Evolutionary conservation across 306 rosid species (phyloP).

Genomic region (Vigna radiata): DNA sequence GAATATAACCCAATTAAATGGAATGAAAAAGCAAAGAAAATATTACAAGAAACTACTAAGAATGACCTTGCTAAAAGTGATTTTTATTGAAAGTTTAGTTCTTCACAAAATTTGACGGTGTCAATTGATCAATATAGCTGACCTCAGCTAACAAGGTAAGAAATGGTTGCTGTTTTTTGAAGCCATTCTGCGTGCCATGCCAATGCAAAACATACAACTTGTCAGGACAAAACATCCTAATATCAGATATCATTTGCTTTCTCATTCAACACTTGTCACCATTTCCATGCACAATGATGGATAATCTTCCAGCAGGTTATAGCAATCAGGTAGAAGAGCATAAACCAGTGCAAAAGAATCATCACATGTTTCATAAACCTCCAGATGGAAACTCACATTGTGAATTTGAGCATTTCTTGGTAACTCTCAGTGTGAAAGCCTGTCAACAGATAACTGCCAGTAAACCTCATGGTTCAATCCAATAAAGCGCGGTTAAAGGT

Average conservation of each 20-base stretch:
- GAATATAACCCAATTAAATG: neutral
- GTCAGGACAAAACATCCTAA: constrained; percentile 16
- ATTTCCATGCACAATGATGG: constrained; percentile 72
- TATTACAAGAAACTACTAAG: neutral
- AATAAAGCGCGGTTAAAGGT: no score
- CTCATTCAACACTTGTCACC: constrained; percentile 37
- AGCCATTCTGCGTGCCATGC: constrained; percentile 28
- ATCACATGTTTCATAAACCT: constrained; percentile 97
- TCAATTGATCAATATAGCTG: constrained; percentile 17
- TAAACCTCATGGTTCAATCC: constrained; percentile 14
- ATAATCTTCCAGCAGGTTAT: constrained; percentile 64
- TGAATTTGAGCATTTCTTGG: constrained; percentile 80
- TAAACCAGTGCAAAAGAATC: constrained; percentile 96
- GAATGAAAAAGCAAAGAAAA: neutral
- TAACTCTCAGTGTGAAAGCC: constrained; percentile 56
- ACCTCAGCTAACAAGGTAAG: neutral
- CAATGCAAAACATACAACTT: constrained; percentile 28
- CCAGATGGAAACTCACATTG: constrained; percentile 80
- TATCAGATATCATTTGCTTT: constrained; percentile 30
- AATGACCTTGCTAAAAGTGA: neutral
- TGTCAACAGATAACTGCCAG: constrained; percentile 35
- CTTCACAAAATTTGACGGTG: neutral
- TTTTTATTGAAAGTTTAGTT: neutral
- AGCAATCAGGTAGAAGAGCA: constrained; percentile 86
- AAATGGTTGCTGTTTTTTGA: constrained; percentile 19